Percentiles rank a stretch among this genome's conserved stretches.
Conservation (phyloP, 2,329 filamentous ascomycete species). For the Stagonosporopsis rhizophila region DNA sequence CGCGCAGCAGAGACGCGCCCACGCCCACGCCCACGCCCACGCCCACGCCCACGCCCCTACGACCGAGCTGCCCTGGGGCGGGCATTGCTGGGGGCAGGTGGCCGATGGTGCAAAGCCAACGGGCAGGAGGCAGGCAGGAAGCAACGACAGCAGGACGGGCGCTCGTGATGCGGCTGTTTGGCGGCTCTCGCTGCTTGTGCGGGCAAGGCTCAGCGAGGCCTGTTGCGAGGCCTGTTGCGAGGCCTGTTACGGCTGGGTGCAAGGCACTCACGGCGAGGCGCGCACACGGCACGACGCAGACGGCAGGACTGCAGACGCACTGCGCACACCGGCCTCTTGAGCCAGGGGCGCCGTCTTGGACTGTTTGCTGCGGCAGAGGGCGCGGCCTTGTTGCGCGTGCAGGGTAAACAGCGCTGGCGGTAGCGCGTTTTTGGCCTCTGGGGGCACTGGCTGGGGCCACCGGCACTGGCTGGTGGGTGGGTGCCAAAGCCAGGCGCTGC, state of each 20-base stretch:
- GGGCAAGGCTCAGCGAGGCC: conserved; percentile 8
- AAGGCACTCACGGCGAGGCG: not conserved
- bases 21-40: no score
- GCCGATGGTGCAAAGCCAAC: not conserved
- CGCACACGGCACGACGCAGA: not conserved
- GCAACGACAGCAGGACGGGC: not conserved
- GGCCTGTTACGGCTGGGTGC: no score
- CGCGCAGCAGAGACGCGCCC: not conserved
- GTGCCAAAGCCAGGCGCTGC: not conserved
- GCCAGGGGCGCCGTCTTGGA: not conserved
- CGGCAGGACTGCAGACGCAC: not conserved
- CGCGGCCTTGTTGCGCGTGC: not conserved
- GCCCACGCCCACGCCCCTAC: no score
- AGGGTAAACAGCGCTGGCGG: conserved; percentile 1
- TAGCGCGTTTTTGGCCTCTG: conserved; percentile 9
- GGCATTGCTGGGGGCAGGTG: no score
- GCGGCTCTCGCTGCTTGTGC: conserved; percentile 10
- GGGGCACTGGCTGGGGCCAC: no score
- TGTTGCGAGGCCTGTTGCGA: no score
- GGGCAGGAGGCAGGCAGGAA: not conserved
- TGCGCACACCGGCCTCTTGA: not conserved
- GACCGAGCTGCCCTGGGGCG: no score
- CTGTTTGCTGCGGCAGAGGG: no score
- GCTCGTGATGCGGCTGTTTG: conserved; percentile 1
- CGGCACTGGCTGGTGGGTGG: conserved; percentile 6